Percentiles rank a stretch among this genome's conserved stretches.
Evolutionary conservation across 2,329 filamentous ascomycete genomes (phyloP).

Genomic region (Teratosphaeria destructans): DNA sequence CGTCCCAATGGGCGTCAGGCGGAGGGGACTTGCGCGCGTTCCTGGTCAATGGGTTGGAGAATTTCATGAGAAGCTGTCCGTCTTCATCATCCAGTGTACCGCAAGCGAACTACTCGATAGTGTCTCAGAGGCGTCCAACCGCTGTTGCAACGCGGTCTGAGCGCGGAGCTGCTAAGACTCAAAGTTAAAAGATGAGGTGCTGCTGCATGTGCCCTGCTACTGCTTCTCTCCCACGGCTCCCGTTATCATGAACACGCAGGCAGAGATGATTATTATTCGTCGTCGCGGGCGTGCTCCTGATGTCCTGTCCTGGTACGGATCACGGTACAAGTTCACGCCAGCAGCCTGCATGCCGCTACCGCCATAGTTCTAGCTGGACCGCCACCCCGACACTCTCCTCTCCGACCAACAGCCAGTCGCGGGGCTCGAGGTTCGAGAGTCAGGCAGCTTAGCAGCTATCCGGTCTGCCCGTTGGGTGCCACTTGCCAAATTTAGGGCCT

Average conservation of each 20-base stretch:
- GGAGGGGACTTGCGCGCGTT: slow-evolving; percentile 3
- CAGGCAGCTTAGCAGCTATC: not conserved
- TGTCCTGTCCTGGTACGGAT: not conserved
- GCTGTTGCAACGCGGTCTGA: not conserved
- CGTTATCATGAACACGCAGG: no score
- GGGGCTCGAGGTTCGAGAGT: not conserved
- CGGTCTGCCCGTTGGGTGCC: not conserved
- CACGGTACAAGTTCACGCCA: not conserved
- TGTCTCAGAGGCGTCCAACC: not conserved
- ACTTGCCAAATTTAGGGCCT: not conserved
- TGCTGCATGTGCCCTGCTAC: not conserved
- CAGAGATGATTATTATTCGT: not conserved
- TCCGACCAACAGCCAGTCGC: not conserved
- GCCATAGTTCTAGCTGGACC: not conserved
- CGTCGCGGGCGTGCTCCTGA: not conserved
- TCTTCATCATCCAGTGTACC: not conserved
- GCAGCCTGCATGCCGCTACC: not conserved
- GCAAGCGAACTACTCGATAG: not conserved
- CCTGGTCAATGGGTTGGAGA: not conserved
- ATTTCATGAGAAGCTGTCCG: not conserved
- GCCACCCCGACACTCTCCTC: not conserved
- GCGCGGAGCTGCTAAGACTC: not conserved
- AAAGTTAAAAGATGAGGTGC: not conserved
- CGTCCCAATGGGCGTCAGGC: slow-evolving; percentile 4
- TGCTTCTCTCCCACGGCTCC: not conserved